phyloP scores from a whole-genome alignment of 306 rosid species.

The Lagenaria siceraria region DNA sequence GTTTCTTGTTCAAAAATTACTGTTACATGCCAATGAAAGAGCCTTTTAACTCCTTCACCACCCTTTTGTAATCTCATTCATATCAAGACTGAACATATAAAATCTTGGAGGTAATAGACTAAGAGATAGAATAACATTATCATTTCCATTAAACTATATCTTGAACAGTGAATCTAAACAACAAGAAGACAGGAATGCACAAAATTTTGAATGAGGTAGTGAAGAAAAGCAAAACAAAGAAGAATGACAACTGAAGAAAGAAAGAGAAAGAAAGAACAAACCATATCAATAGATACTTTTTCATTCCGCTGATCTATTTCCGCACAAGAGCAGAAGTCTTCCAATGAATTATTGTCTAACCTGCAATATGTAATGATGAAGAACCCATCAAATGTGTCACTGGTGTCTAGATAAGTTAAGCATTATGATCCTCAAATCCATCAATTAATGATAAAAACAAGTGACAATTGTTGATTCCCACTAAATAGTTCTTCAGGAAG shows the following conservation, averaged over 20 bases:
- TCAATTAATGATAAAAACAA: not conserved
- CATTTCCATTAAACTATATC: not conserved
- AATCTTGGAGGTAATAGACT: not conserved
- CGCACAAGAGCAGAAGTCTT: slow-evolving; percentile 15
- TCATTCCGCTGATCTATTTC: slow-evolving; percentile 18
- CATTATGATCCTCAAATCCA: not conserved
- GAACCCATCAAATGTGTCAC: not conserved
- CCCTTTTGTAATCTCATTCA: not conserved
- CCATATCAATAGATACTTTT: slow-evolving; percentile 29
- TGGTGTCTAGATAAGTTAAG: not conserved
- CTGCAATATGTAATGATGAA: slow-evolving; percentile 30
- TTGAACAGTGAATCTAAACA: not conserved
- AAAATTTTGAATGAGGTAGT: not conserved
- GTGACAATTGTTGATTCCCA: not conserved
- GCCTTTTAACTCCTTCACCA: not conserved
- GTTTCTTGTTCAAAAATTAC: not conserved
- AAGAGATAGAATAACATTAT: not conserved
- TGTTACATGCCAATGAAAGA: not conserved
- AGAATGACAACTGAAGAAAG: not conserved
- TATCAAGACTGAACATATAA: not conserved
- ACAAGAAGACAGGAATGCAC: not conserved
- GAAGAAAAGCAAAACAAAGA: not conserved
- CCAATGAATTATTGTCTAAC: slow-evolving; percentile 24
- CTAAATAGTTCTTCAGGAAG: not conserved
- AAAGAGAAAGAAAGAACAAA: slow-evolving; percentile 10